Base-by-base conservation (phyloP, 345 rosid genomes). In the Erysimum cheiranthoides region DNA sequence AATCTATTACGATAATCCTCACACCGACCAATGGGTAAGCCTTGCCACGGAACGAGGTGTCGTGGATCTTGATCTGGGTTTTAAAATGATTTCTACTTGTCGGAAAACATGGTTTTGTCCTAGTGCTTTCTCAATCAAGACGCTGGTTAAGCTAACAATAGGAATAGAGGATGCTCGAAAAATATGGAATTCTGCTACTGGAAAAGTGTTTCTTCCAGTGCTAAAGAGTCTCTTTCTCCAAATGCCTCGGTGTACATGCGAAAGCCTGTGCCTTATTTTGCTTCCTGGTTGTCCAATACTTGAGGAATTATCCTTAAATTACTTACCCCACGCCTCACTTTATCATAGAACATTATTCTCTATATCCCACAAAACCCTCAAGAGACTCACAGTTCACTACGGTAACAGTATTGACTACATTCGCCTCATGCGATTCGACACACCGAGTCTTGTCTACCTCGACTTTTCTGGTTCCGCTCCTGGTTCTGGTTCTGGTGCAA, bases 191-290 rank as follows among this genome's bases (percentile, higher is more conserved):
- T 3, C 12, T 39, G 13, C 25, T 21, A 21, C 25, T 6, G 16
- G 30, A 21, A 10, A 65, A 10, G 38, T 28, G 17, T 49, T 2
- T 66, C 58, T 66, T 66, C 58, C 70, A 49, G 12, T 34, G 58
- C 70, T 32, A 49, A 66, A 66, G 58, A 66, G 70, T 34, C 57
- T 66, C 2, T 17, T 2, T 34, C 17, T 47, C 70, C 58, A 66
- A 21, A 21, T 32, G 13, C 7, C 0, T 47, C 17, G 18, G 18
- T 17, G 1, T 64, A 2, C 2, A 46, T 25, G 14, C 16, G 28
- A 30, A 16, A 1, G 0, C 2, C 14, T 42, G 68, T 62, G 25
- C 11, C 0, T 0, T 7, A 0, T 0, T 8, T 14, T 66, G 43
- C 32, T 66, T 66, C 31, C 32, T 31, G 10, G 11, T 66, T 66